These are phyloP conservation scores for Epicoccum sorghinum DNA, from an alignment of 2,329 filamentous ascomycete species.

Conservation along the genomic window DNA sequence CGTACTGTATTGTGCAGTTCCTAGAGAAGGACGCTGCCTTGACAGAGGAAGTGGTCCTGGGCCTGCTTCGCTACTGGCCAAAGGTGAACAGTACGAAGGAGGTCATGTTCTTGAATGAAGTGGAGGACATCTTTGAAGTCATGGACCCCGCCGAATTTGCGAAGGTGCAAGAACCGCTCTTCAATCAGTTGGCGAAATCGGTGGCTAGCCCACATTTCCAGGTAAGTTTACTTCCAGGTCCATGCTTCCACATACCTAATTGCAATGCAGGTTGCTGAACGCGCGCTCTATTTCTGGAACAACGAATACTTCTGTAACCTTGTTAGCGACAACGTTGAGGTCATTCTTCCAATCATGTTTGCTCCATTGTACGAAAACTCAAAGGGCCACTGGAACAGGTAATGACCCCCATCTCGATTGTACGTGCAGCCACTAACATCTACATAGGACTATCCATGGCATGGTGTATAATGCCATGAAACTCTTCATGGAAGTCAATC, in stretches of 20 bases:
- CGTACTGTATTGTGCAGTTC: constrained; percentile 99
- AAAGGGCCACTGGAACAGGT: constrained; percentile 99
- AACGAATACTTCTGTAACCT: constrained; percentile 99
- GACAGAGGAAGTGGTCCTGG: constrained; percentile 96
- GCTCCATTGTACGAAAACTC: constrained; percentile 98
- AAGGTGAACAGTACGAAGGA: constrained; percentile 99
- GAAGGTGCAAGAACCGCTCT: constrained; percentile 96
- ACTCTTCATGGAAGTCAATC: constrained; percentile 99
- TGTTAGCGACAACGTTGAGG: constrained; percentile 98
- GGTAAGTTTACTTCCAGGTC: constrained; percentile 48
- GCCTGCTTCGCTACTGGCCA: constrained; percentile 94
- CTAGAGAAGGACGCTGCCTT: constrained; percentile 95
- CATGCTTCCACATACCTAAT: neutral
- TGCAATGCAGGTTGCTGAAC: constrained; percentile 75
- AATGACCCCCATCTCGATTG: constrained; percentile 42
- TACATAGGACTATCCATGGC: constrained; percentile 87
- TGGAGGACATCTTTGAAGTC: constrained; percentile 99
- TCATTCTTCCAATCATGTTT: constrained; percentile 99
- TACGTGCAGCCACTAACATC: constrained; percentile 22
- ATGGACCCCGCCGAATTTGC: constrained; percentile 99
- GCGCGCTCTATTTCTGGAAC: constrained; percentile 99
- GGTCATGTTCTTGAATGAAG: constrained; percentile 99
- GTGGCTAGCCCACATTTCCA: constrained; percentile 99
- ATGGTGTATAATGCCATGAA: constrained; percentile 99
- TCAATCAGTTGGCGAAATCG: constrained; percentile 96